phyloP scores from a whole-genome alignment of 768 basidiomycete genomes.

The Candolleomyces aberdarensis region DNA sequence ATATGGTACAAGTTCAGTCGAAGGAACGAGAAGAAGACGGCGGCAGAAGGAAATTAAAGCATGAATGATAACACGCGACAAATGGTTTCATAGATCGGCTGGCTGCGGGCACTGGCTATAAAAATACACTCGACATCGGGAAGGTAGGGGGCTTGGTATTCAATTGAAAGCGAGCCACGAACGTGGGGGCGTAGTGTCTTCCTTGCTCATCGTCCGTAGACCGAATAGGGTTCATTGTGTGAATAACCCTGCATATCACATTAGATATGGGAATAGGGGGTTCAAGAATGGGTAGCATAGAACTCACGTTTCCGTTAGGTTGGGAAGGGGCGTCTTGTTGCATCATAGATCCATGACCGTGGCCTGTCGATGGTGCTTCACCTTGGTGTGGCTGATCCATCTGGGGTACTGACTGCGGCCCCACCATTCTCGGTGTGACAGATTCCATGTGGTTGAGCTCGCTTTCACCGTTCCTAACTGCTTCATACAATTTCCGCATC shows the following conservation, averaged over 20 bases:
- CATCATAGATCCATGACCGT: slow-evolving; percentile 8
- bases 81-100: background rate
- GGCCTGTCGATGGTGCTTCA: slow-evolving; percentile 1
- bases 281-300: background rate
- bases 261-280: background rate
- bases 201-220: slow-evolving; percentile 1
- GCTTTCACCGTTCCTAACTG: slow-evolving; percentile 38
- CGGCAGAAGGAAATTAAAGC: background rate
- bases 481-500: slow-evolving; percentile 53
- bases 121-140: slow-evolving; percentile 1
- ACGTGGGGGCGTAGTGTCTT: background rate
- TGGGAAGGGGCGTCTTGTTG: slow-evolving; percentile 3
- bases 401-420: slow-evolving; percentile 19
- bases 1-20: slow-evolving; percentile 1
- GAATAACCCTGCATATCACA: slow-evolving; percentile 2
- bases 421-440: slow-evolving; percentile 32
- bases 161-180: background rate
- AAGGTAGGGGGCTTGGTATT: background rate
- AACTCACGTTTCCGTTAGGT: slow-evolving; percentile 1
- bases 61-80: background rate
- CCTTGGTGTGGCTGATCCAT: slow-evolving; percentile 3
- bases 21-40: background rate
- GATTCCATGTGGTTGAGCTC: slow-evolving; percentile 50
- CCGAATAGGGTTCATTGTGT: background rate
- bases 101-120: background rate